These are phyloP conservation scores for Penicillium sp. DNA, from an alignment of 2,329 filamentous ascomycete genomes.

Conservation along the genomic window DNA sequence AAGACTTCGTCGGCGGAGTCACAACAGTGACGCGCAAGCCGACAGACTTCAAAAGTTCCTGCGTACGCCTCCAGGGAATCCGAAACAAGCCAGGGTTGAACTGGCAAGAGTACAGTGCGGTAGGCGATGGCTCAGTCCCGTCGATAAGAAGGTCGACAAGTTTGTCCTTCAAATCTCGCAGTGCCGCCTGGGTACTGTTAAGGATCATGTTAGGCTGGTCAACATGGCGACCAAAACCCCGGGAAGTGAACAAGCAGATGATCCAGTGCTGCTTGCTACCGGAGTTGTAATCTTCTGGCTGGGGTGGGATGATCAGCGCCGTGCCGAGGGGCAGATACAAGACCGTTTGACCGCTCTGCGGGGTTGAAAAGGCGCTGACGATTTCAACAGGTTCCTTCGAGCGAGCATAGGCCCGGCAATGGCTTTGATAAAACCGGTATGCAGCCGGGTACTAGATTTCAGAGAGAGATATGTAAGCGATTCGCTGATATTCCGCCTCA, in stretches of 20 bases:
- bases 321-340: conserved; percentile 49
- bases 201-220: conserved; percentile 50
- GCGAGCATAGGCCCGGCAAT: conserved; percentile 47
- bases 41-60: conserved; percentile 46
- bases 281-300: conserved; percentile 38
- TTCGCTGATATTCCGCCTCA: too few relatives aligned
- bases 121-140: conserved; percentile 24
- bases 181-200: conserved; percentile 52
- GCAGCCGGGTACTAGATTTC: conserved; percentile 54
- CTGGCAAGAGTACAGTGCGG: conserved; percentile 53
- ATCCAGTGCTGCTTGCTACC: conserved; percentile 54
- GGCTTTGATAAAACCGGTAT: conserved; percentile 50
- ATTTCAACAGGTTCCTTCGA: conserved; percentile 7
- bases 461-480: background rate
- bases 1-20: conserved; percentile 26
- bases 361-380: background rate
- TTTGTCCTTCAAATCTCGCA: conserved; percentile 53
- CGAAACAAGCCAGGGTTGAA: conserved; percentile 63
- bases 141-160: conserved; percentile 36
- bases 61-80: conserved; percentile 58
- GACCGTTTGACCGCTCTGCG: too few relatives aligned
- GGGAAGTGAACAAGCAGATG: conserved; percentile 62
- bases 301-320: conserved; percentile 58
- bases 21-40: conserved; percentile 43
- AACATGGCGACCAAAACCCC: conserved; percentile 50